Evolutionary conservation across 2,329 filamentous ascomycete genomes (phyloP).

Genomic region (Paraconiothyrium sp.): DNA sequence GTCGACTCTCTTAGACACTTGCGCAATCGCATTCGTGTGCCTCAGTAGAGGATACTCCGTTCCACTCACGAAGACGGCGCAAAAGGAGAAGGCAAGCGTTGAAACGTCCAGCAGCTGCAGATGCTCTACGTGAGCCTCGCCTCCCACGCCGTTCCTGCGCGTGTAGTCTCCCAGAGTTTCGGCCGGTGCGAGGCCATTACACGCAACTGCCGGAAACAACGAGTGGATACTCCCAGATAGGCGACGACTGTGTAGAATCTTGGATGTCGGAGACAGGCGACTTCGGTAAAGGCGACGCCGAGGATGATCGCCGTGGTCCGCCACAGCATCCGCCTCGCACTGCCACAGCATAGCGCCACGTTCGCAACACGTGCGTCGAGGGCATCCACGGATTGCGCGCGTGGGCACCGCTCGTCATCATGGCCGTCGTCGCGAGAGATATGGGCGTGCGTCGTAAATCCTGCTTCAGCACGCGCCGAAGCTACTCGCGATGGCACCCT

Average conservation of each 20-base stretch:
- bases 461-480: conserved; percentile 49
- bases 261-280: conserved; percentile 7
- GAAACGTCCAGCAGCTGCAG: conserved; percentile 37
- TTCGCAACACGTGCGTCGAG: conserved; percentile 5
- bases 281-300: conserved; percentile 37
- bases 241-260: conserved; percentile 9
- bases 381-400: conserved; percentile 6
- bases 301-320: conserved; percentile 30
- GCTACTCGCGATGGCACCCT: conserved; percentile 41
- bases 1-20: conserved; percentile 25
- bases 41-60: conserved; percentile 32
- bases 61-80: conserved; percentile 36
- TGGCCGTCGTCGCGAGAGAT: conserved; percentile 11
- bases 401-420: conserved; percentile 20
- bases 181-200: conserved; percentile 26
- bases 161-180: conserved; percentile 26
- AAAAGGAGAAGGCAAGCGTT: conserved; percentile 32
- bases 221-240: conserved; percentile 14
- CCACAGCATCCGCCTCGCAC: conserved; percentile 34
- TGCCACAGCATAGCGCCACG: conserved; percentile 29
- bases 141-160: conserved; percentile 22
- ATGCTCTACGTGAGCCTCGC: neutral
- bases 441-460: conserved; percentile 15
- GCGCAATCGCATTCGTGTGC: conserved; percentile 36
- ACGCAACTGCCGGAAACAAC: neutral